These are phyloP conservation scores for Batkoa obscura DNA, from an alignment of 371 early-diverging fungal species.

Conservation along the genomic window DNA sequence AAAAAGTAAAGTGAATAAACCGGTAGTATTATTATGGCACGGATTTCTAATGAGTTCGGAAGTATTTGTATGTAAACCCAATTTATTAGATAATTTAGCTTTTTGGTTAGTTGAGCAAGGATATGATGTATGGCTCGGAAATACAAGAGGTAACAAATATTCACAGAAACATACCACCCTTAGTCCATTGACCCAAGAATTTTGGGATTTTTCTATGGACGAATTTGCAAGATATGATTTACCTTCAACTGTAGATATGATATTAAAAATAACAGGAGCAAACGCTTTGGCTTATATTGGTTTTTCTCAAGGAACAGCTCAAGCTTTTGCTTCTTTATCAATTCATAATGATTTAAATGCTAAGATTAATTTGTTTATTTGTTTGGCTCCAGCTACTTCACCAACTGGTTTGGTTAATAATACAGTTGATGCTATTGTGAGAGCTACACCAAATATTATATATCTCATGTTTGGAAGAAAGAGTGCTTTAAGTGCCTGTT, in stretches of 20 bases:
- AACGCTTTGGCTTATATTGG: slow-evolving; percentile 77
- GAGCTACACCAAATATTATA: slow-evolving; percentile 70
- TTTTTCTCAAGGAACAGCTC: slow-evolving; percentile 88
- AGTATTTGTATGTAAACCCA: slow-evolving; percentile 70
- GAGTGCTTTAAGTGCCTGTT: slow-evolving; percentile 48
- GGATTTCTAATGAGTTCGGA: slow-evolving; percentile 89
- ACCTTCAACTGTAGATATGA: slow-evolving; percentile 69
- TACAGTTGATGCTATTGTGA: slow-evolving; percentile 59
- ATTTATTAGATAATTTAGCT: slow-evolving; percentile 42
- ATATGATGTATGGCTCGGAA: slow-evolving; percentile 89
- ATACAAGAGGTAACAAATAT: slow-evolving; percentile 93
- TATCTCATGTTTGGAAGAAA: slow-evolving; percentile 84
- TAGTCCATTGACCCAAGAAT: slow-evolving; percentile 42
- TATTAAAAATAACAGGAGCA: slow-evolving; percentile 37
- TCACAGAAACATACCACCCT: slow-evolving; percentile 58
- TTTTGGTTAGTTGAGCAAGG: slow-evolving; percentile 56
- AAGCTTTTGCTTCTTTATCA: slow-evolving; percentile 78
- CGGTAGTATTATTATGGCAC: slow-evolving; percentile 83
- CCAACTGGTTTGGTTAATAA: slow-evolving; percentile 63
- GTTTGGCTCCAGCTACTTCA: slow-evolving; percentile 81
- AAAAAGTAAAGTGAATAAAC: slow-evolving; percentile 14
- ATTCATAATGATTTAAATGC: slow-evolving; percentile 56
- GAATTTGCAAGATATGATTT: slow-evolving; percentile 75
- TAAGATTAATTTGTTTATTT: slow-evolving; percentile 71
- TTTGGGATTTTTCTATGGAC: slow-evolving; percentile 91